Percentiles rank a stretch among this genome's conserved stretches.
Conservation (phyloP, 23 red algal species). For the Gracilaria gracilis region DNA sequence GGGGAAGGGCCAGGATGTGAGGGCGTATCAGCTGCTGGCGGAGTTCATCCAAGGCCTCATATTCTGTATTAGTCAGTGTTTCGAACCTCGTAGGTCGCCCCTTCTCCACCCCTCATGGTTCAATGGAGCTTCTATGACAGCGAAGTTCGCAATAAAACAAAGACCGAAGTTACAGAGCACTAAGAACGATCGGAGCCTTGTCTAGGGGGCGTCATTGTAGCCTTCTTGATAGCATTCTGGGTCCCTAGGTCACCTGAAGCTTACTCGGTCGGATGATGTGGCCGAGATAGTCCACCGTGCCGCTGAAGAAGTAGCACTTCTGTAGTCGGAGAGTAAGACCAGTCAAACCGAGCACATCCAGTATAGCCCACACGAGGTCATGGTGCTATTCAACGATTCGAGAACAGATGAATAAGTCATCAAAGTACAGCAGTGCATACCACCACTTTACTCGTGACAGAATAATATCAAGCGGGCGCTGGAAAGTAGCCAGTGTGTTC, state of each 20-base stretch:
- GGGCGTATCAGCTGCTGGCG: slow-evolving; percentile 2
- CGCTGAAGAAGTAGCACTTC: too few relatives aligned
- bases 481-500: slow-evolving; percentile 37
- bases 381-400: slow-evolving; percentile 1
- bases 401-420: slow-evolving; percentile 48
- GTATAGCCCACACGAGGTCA: not conserved
- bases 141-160: slow-evolving; percentile 32
- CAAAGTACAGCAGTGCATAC: slow-evolving; percentile 39
- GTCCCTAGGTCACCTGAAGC: not conserved
- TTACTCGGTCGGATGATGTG: slow-evolving; percentile 17
- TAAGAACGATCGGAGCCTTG: slow-evolving; percentile 5
- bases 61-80: not conserved
- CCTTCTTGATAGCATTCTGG: not conserved
- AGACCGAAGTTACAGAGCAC: slow-evolving; percentile 19
- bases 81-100: not conserved
- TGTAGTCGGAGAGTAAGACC: too few relatives aligned
- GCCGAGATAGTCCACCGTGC: too few relatives aligned
- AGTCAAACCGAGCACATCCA: not conserved
- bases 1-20: slow-evolving; percentile 36
- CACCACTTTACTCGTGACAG: slow-evolving; percentile 3
- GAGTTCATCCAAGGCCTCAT: slow-evolving; percentile 24
- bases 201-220: slow-evolving; percentile 11
- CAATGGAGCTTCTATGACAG: not conserved
- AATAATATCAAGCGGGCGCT: not conserved
- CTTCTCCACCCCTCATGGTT: not conserved